A percentile compares a stretch with the other conserved stretches of the same genome.
phyloP scores from a whole-genome alignment of 2,329 filamentous ascomycete species.

The Penicillium sp. region DNA sequence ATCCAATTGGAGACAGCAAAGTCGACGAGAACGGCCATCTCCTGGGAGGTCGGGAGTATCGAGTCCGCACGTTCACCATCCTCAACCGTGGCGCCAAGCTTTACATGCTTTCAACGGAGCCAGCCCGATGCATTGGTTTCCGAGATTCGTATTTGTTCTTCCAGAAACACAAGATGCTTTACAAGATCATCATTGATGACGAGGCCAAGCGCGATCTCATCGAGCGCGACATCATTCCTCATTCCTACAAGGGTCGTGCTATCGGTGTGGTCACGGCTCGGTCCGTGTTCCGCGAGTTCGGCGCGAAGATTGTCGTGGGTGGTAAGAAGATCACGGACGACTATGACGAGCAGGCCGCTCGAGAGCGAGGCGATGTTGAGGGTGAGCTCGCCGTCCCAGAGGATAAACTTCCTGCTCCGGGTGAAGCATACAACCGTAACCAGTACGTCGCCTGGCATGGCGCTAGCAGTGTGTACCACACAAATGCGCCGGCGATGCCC shows the following conservation, averaged over 20 bases:
- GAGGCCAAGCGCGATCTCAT: conserved; percentile 97
- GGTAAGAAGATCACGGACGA: conserved; percentile 82
- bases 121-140: conserved; percentile 92
- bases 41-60: conserved; percentile 79
- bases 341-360: conserved; percentile 72
- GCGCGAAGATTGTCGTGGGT: conserved; percentile 86
- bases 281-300: conserved; percentile 95
- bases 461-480: conserved; percentile 91
- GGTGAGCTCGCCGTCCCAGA: conserved; percentile 88
- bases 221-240: conserved; percentile 87
- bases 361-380: conserved; percentile 71
- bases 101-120: conserved; percentile 98
- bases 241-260: conserved; percentile 95
- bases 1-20: conserved; percentile 83
- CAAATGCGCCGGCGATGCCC: conserved; percentile 69
- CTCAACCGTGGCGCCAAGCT: conserved; percentile 73
- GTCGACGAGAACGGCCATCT: conserved; percentile 85
- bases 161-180: conserved; percentile 91
- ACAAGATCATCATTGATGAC: conserved; percentile 97
- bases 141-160: conserved; percentile 98
- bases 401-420: conserved; percentile 67
- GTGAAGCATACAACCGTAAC: conserved; percentile 94
- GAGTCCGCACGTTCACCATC: conserved; percentile 91
- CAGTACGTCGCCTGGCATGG: conserved; percentile 99
- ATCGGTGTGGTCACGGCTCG: conserved; percentile 96